These are phyloP conservation scores for Ligustrum vulgare DNA, from an alignment of 257 asterid species.

Conservation along the genomic window DNA sequence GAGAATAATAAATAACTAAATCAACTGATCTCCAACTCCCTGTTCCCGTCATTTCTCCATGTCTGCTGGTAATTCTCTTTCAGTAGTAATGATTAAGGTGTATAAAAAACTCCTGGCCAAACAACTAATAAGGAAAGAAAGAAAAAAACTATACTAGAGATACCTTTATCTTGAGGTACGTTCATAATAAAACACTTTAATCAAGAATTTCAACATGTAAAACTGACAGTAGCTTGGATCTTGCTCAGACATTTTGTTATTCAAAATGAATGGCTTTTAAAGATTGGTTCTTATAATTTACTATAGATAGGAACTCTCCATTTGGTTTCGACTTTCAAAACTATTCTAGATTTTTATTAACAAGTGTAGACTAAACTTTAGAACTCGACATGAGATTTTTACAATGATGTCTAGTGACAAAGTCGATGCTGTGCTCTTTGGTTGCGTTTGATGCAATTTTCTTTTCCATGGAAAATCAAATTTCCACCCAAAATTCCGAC, in stretches of 20 bases:
- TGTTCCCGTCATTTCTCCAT: neutral
- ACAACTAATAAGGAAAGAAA: neutral
- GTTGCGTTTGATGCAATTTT: too few relatives aligned
- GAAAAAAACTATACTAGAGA: neutral
- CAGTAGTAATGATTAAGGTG: neutral
- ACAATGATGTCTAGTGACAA: neutral
- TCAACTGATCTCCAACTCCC: neutral
- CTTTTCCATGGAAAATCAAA: too few relatives aligned
- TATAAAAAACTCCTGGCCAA: neutral
- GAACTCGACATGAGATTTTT: neutral
- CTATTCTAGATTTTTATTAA: neutral
- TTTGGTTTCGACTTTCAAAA: neutral
- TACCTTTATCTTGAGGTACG: neutral
- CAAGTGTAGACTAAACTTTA: neutral
- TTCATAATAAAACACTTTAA: neutral
- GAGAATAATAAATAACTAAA: neutral
- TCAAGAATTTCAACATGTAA: neutral
- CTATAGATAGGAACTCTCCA: neutral
- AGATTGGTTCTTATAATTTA: neutral
- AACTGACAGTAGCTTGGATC: neutral
- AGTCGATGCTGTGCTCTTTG: neutral
- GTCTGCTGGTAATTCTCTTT: neutral
- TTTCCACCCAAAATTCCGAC: too few relatives aligned
- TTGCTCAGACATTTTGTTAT: neutral
- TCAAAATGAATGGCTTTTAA: neutral